These are phyloP conservation scores for Rhodamnia rubescens DNA, from an alignment of 345 rosid species.

Conservation along the genomic window DNA sequence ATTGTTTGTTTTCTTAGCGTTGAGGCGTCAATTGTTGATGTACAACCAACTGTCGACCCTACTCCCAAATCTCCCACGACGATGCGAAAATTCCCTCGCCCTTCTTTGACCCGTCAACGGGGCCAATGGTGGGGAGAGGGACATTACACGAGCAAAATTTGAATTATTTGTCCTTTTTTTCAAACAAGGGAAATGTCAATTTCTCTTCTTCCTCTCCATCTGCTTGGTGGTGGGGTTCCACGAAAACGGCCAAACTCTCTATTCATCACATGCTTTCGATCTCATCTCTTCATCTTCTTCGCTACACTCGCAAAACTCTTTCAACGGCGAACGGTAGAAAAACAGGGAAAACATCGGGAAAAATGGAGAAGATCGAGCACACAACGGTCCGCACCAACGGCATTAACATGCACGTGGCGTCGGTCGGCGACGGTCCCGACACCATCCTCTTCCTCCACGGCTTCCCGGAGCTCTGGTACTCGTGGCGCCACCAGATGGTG, in stretches of 20 bases:
- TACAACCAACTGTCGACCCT: no score
- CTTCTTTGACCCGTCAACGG: no score
- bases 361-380: conserved; percentile 25
- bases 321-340: not conserved
- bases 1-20: no score
- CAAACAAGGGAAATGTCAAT: not conserved
- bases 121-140: no score
- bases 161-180: no score
- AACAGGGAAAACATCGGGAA: not conserved
- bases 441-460: conserved; percentile 21
- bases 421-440: conserved; percentile 14
- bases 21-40: no score
- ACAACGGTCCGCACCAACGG: conserved; percentile 13
- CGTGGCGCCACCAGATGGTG: conserved; percentile 73
- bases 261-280: not conserved
- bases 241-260: not conserved
- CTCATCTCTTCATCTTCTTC: not conserved
- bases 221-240: not conserved
- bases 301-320: not conserved
- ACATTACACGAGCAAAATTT: no score
- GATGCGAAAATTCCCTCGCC: no score
- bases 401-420: conserved; percentile 23
- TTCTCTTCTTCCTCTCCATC: not conserved
- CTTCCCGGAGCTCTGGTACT: conserved; percentile 28
- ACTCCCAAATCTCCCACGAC: no score